Percentiles rank a stretch among this genome's conserved stretches.
Conservation (phyloP, 1,284 basidiomycete genomes). For the Ceraceosorus bombacis region DNA sequence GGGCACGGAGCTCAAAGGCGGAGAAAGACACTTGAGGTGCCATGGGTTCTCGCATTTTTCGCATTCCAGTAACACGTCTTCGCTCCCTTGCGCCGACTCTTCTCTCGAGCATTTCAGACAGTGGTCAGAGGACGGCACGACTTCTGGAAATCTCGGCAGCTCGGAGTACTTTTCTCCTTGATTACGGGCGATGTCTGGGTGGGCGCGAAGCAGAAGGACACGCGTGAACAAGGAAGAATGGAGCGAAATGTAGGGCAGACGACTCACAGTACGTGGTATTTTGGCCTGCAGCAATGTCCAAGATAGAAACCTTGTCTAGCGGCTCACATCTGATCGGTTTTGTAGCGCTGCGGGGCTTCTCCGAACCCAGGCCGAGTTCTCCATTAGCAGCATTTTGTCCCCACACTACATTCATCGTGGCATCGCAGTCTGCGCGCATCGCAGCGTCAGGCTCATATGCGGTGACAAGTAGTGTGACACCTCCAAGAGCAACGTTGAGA, state of each 20-base stretch:
- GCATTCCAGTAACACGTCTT: conserved; percentile 49
- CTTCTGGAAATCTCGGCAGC: conserved; percentile 47
- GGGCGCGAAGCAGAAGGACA: conserved; percentile 47
- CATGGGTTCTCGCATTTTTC: conserved; percentile 75
- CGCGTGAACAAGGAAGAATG: neutral
- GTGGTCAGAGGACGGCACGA: conserved; percentile 61
- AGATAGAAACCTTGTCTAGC: conserved; percentile 65
- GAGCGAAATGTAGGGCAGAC: neutral
- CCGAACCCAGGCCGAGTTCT: conserved; percentile 72
- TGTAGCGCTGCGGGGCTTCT: conserved; percentile 75
- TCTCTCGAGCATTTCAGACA: conserved; percentile 70
- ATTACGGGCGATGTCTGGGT: conserved; percentile 64
- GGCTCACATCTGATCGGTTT: conserved; percentile 69
- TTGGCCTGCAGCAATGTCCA: conserved; percentile 73
- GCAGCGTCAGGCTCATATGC: conserved; percentile 56
- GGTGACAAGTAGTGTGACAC: conserved; percentile 79
- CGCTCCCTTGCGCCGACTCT: conserved; percentile 53
- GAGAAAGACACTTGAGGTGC: conserved; percentile 71
- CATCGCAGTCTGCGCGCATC: conserved; percentile 53
- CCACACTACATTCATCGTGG: conserved; percentile 72
- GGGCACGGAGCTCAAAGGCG: conserved; percentile 68
- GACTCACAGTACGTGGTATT: conserved; percentile 63
- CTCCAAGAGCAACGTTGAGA: conserved; percentile 62
- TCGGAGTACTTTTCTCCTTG: conserved; percentile 48
- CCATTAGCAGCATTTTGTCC: conserved; percentile 67